Percentiles rank a stretch among this genome's conserved stretches.
These are phyloP conservation scores for Coemansia aciculifera DNA, from an alignment of 192 early-diverging fungal species.

Conservation along the genomic window DNA sequence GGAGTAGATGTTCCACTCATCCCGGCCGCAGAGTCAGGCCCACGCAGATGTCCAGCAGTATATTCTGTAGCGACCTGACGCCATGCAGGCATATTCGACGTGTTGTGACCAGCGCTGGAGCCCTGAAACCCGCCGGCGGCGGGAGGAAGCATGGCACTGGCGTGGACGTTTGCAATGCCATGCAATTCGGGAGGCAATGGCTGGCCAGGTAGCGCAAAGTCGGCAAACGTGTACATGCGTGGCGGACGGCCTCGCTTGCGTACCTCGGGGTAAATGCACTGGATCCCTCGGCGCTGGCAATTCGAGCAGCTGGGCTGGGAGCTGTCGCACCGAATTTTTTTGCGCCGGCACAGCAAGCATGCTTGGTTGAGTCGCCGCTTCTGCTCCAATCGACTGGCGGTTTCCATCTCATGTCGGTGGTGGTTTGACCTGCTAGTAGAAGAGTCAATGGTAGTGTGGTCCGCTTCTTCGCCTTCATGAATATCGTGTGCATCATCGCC, in stretches of 20 bases:
- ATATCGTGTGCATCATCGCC: conserved; percentile 1
- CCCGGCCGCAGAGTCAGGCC: conserved; percentile 11
- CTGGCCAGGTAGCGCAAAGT: conserved; percentile 49
- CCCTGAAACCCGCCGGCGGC: neutral
- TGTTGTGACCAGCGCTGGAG: neutral
- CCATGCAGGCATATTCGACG: neutral
- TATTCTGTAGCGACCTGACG: neutral
- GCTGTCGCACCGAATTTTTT: conserved; percentile 56
- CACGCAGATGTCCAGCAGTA: neutral
- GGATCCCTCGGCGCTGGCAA: conserved; percentile 51
- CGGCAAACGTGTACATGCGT: conserved; percentile 55
- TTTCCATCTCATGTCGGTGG: neutral
- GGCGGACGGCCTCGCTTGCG: conserved; percentile 51
- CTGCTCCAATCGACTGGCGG: conserved; percentile 25
- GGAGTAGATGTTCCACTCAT: conserved; percentile 31
- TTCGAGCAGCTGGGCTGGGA: conserved; percentile 48
- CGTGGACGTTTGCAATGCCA: conserved; percentile 34
- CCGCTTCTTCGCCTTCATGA: neutral
- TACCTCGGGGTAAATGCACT: conserved; percentile 54
- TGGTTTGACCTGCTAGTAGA: neutral
- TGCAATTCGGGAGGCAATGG: conserved; percentile 51
- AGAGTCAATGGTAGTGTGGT: neutral
- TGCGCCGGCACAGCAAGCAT: conserved; percentile 51
- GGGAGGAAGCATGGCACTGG: conserved; percentile 36
- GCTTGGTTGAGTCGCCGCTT: conserved; percentile 55